Percentiles rank a stretch among this genome's conserved stretches.
These are phyloP conservation scores for Leonotis leonurus DNA, from an alignment of 257 asterid species.

Conservation along the genomic window DNA sequence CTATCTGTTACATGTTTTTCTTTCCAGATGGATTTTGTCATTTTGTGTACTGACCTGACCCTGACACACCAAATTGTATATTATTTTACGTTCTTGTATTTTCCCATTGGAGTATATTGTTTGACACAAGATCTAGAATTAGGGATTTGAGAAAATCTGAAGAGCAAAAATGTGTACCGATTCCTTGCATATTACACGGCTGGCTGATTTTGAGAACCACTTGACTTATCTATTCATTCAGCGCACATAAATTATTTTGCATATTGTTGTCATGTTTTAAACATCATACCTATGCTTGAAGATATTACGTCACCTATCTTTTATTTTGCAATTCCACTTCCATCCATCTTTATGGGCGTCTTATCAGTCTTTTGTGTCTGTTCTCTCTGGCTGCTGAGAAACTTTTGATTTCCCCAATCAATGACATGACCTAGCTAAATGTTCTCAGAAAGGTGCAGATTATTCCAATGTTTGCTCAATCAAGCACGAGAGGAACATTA, in stretches of 20 bases:
- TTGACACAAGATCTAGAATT: not conserved
- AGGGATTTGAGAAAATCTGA: constrained; percentile 9
- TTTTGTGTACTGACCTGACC: not conserved
- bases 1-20: not conserved
- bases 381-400: constrained; percentile 13
- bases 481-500: constrained; percentile 40
- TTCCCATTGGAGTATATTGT: too few relatives aligned
- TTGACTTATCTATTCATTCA: not conserved
- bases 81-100: not conserved
- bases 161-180: not conserved
- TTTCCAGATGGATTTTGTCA: not conserved
- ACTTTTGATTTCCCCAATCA: constrained; percentile 27
- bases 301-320: not conserved
- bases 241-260: not conserved
- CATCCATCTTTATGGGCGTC: not conserved
- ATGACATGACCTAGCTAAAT: constrained; percentile 23
- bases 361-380: not conserved
- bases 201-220: not conserved
- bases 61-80: not conserved
- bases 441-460: constrained; percentile 26
- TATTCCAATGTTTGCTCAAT: constrained; percentile 27
- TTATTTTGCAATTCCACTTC: not conserved
- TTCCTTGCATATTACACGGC: not conserved
- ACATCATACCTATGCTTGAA: not conserved
- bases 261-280: not conserved